Evolutionary conservation across 345 rosid genomes (phyloP).

Genomic region (Camelina laxa): DNA sequence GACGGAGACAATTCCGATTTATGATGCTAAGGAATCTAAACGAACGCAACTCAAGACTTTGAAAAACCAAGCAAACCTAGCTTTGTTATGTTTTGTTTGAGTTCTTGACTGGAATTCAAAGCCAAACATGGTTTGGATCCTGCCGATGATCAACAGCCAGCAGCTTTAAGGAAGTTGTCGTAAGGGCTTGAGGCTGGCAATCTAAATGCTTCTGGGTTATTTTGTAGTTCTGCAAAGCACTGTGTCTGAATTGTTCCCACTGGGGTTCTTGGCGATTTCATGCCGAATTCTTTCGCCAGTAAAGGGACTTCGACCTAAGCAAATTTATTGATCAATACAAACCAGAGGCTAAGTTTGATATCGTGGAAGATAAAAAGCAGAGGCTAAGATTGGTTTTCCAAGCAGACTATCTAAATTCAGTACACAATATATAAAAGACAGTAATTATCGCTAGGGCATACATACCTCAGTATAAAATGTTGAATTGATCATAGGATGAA

Average conservation of each 20-base stretch:
- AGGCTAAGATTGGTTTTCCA: background rate
- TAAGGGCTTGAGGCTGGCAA: conserved; percentile 49
- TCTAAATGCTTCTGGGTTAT: conserved; percentile 29
- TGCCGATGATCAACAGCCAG: conserved; percentile 46
- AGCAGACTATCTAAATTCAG: conserved; percentile 4
- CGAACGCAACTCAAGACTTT: conserved; percentile 29
- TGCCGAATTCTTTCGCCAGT: conserved; percentile 44
- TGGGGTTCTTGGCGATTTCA: conserved; percentile 40
- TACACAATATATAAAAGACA: background rate
- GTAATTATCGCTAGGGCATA: conserved; percentile 8
- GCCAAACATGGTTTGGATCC: conserved; percentile 3
- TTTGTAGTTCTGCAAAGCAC: conserved; percentile 41
- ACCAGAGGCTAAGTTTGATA: no score
- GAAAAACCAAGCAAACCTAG: conserved; percentile 26
- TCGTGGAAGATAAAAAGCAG: conserved; percentile 1
- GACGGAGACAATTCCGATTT: conserved; percentile 22
- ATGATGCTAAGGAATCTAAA: conserved; percentile 24
- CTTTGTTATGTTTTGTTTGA: background rate
- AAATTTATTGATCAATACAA: background rate
- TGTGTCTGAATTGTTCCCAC: conserved; percentile 42
- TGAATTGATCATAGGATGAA: conserved; percentile 34
- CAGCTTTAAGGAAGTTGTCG: conserved; percentile 49
- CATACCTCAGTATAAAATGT: conserved; percentile 45
- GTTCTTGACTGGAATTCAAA: conserved; percentile 22
- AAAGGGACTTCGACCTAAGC: conserved; percentile 66